phyloP scores from a whole-genome alignment of 345 rosid genomes.

The Dovyalis caffra region DNA sequence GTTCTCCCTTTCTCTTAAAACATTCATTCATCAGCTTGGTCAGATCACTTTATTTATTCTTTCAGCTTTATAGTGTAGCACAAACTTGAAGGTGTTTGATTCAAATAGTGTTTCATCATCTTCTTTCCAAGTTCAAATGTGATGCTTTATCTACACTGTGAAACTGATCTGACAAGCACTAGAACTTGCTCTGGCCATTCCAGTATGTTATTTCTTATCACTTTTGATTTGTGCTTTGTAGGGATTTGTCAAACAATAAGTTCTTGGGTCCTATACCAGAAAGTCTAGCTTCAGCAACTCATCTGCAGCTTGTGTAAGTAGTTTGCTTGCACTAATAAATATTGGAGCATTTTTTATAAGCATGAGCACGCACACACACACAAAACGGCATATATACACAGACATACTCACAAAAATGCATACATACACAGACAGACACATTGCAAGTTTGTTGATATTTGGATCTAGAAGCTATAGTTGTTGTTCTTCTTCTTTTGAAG shows the following conservation, averaged over 20 bases:
- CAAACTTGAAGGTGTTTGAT: background rate
- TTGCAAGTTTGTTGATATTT: background rate
- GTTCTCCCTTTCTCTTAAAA: background rate
- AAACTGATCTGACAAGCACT: too few species aligned
- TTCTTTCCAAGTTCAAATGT: background rate
- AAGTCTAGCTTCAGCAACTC: conserved; percentile 60
- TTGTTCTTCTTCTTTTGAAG: background rate
- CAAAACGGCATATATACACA: too few species aligned
- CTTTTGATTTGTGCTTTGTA: conserved; percentile 25
- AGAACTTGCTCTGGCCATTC: background rate
- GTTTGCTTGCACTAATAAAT: conserved; percentile 3
- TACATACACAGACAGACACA: background rate
- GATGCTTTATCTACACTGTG: background rate
- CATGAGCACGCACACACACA: background rate
- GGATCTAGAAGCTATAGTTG: background rate
- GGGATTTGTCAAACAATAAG: conserved; percentile 88
- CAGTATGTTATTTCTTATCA: background rate
- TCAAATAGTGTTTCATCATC: background rate
- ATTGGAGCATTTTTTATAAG: background rate
- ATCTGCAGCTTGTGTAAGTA: conserved; percentile 73
- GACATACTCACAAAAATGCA: background rate
- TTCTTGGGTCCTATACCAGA: conserved; percentile 82
- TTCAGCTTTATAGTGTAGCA: background rate
- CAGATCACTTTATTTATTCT: background rate
- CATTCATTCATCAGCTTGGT: background rate